Evolutionary conservation across 2,329 filamentous ascomycete species (phyloP), one percentile per base, ranked within the genome.

Genomic region (Cladosporium sp.): DNA sequence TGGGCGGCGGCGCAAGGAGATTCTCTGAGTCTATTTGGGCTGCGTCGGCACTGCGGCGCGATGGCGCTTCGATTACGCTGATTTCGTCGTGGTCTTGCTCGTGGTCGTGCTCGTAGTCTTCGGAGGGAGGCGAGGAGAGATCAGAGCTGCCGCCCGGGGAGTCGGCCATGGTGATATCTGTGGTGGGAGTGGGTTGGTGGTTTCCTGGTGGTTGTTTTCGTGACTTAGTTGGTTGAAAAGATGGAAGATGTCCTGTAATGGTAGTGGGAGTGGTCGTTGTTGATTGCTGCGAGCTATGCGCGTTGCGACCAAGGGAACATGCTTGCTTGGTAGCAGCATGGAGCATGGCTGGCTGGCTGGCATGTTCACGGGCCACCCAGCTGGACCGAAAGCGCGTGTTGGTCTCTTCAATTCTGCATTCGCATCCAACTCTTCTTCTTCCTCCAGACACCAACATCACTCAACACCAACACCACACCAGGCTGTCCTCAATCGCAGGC

Each of bases 101-200:
- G 24, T 59, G 57, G n/a, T 62, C 59, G 49, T 64, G 51, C 36
- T 87, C 87, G 75, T 83, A 86, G 71, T 87, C 87, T 71, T 88
- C 87, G 57, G 86, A 88, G 69, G 84, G 85, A 69, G 88, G 84
- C 68, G 87, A 86, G 60, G 88, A 90, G 71, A 91, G 85, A 47
- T 77, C 75, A 49, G 87, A 86, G 59, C 65, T 38, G 87, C 89
- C 61, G 63, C 81, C 85, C 14, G 87, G 85, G 12, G 86, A 88
- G 75, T 87, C 81, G 61, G 80, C 72, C 74, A 76, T 76, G 59
- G 15, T 70, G 68, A 41, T 34, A 18, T 57, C 21, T 36, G 4
- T 57, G 52, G 34, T 65, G 51, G 52, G 32, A 12, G 52, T 18
- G 8, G 18, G 18, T 21, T 55, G 52, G 15, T 21, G 52, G 28